A percentile compares a stretch with the other conserved stretches of the same genome.
Conservation (phyloP, 805 yeast genomes). For the Kuraishia hungarica region DNA sequence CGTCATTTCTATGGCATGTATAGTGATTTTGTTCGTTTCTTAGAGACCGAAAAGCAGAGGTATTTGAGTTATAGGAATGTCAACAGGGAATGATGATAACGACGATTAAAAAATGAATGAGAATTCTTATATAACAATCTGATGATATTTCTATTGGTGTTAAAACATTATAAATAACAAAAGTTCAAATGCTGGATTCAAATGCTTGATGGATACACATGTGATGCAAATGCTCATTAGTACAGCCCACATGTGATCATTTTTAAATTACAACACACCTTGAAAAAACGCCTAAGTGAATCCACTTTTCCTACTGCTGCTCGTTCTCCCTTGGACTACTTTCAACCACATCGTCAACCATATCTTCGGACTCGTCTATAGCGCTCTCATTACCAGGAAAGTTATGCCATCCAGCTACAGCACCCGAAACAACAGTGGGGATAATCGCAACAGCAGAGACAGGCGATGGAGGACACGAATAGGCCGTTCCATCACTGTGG, state of each 20-base stretch:
- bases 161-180: too few species aligned
- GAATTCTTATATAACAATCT: too few species aligned
- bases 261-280: too few species aligned
- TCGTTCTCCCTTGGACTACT: background rate
- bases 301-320: too few species aligned
- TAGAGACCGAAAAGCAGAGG: slow-evolving; percentile 26
- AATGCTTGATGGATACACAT: too few species aligned
- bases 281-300: too few species aligned
- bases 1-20: slow-evolving; percentile 42
- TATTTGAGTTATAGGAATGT: slow-evolving; percentile 15
- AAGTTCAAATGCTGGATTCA: too few species aligned
- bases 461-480: background rate
- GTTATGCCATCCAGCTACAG: slow-evolving; percentile 40
- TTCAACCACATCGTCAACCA: background rate
- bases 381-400: background rate
- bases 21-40: slow-evolving; percentile 34
- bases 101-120: too few species aligned
- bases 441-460: slow-evolving; percentile 34
- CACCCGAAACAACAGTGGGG: slow-evolving; percentile 49
- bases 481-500: slow-evolving; percentile 4
- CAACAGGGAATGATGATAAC: background rate
- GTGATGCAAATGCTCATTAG: background rate
- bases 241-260: background rate
- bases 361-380: background rate
- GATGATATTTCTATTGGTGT: too few species aligned